phyloP scores from a whole-genome alignment of 495 filamentous ascomycete genomes.

The Xylaria acuta region DNA sequence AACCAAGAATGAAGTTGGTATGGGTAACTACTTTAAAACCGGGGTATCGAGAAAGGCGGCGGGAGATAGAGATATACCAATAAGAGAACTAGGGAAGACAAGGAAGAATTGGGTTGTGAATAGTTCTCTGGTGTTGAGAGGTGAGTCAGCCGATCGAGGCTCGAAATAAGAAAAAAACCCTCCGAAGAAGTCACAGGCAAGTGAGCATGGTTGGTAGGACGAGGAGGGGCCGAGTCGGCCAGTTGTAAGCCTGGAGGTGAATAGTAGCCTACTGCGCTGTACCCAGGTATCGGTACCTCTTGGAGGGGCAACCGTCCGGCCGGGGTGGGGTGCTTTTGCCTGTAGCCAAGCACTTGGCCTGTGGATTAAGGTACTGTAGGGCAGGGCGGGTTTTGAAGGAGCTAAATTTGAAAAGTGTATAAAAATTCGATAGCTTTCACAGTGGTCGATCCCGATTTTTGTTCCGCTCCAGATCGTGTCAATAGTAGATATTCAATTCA shows the following conservation, averaged over 20 bases:
- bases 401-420: no score
- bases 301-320: background rate
- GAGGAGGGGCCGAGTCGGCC: slow-evolving; percentile 5
- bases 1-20: background rate
- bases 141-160: slow-evolving; percentile 2
- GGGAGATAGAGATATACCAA: background rate
- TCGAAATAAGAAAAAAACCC: background rate
- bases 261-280: background rate
- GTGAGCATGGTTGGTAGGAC: background rate
- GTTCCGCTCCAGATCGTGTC: no score
- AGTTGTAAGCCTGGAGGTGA: background rate
- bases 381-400: no score
- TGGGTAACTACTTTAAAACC: background rate
- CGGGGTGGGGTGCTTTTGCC: background rate
- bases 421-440: background rate
- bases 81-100: background rate
- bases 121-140: background rate
- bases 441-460: background rate
- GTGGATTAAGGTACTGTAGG: no score
- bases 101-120: background rate
- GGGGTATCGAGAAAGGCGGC: background rate
- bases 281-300: background rate
- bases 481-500: background rate
- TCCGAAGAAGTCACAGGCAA: background rate
- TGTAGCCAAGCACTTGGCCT: background rate